These are phyloP conservation scores for Lactarius psammicola DNA, from an alignment of 768 basidiomycete genomes.

Conservation along the genomic window DNA sequence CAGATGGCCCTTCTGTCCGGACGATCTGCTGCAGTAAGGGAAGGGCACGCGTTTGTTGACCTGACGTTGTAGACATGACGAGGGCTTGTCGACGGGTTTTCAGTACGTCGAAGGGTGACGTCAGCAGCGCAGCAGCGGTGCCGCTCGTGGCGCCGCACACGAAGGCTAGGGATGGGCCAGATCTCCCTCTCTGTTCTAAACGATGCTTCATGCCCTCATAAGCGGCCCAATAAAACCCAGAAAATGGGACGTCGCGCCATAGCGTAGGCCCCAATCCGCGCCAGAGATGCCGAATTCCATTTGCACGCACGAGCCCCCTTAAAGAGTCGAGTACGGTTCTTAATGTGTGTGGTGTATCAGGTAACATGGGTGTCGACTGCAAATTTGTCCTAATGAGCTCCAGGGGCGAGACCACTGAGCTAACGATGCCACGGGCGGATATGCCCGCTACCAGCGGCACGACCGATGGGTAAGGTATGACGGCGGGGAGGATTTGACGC, in stretches of 20 bases:
- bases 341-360: constrained; percentile 71
- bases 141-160: constrained; percentile 89
- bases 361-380: constrained; percentile 77
- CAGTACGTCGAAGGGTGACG: constrained; percentile 94
- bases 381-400: constrained; percentile 94
- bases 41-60: constrained; percentile 49
- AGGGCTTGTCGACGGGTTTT: constrained; percentile 92
- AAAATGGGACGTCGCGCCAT: constrained; percentile 98
- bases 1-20: constrained; percentile 71
- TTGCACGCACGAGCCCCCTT: constrained; percentile 51
- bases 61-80: constrained; percentile 53
- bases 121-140: constrained; percentile 79
- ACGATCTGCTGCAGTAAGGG: constrained; percentile 68
- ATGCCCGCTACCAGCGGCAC: constrained; percentile 82
- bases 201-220: constrained; percentile 80
- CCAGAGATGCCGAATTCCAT: constrained; percentile 79
- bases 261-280: constrained; percentile 87
- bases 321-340: constrained; percentile 69
- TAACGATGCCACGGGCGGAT: constrained; percentile 74
- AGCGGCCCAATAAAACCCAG: constrained; percentile 94
- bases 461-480: constrained; percentile 53
- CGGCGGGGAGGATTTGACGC: constrained; percentile 56
- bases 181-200: constrained; percentile 51
- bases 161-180: constrained; percentile 73
- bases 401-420: constrained; percentile 78